Evolutionary conservation across 2,329 filamentous ascomycete genomes (phyloP), one percentile per base, ranked within the genome.

Genomic region (Penicillium janthinellum): DNA sequence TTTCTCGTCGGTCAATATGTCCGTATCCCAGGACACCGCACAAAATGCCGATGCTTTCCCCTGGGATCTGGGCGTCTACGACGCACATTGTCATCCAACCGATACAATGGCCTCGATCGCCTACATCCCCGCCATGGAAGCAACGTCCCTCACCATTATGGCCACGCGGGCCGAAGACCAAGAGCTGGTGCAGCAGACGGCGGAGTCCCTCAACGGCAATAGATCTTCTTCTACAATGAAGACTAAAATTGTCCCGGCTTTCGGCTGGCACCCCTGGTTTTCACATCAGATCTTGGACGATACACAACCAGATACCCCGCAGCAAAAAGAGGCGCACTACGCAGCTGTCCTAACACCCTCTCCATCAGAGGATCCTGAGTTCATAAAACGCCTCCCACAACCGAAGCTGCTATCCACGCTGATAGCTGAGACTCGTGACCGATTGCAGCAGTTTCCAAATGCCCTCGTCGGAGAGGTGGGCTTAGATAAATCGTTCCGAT

Each of bases 211-310:
- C 10, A 63, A 65, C 48, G 48, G 14, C 5, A 12, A 31, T 12
- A 20, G 20, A 20, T 2, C 20, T 20, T 20, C 20, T 20, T 20
- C 20, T 20, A 20, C 20, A 20, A 20, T 20, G 20, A 20, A 20
- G 20, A 20, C 20, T 20, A 41, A 11, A 31, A 22, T 88, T 28
- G 67, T 88, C 0, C 86, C 86, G 0, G 84, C 83, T 53, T 89
- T 88, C 70, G 86, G 86, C 39, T 89, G 86, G 86, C 86, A 89
- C 72, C 86, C 86, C 0, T 89, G 86, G 86, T 88, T 88, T 70
- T 85, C 86, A 0, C 82, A 89, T 68, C 84, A 86, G 61, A 82
- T 88, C 69, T 80, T 82, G 64, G 77, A 81, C 64, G 78, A 85
- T 55, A 61, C 52, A 3, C 42, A 56, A 15, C 48, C 52, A 35